Conservation (phyloP, 2,329 filamentous ascomycete genomes). For the Penicillium polonicum region DNA sequence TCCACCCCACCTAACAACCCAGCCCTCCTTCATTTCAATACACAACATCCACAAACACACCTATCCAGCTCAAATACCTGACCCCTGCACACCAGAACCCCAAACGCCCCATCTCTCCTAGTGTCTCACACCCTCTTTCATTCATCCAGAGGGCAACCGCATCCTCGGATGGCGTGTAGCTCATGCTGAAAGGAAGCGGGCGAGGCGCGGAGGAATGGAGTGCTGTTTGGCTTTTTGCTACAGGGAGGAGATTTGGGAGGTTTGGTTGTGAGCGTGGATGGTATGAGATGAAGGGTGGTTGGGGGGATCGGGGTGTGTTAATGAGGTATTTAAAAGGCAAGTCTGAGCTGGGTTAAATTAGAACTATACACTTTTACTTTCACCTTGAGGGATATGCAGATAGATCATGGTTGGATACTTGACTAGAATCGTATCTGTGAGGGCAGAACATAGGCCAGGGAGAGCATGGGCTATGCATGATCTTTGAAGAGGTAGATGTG, state of each 20-base stretch:
- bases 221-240: conserved; percentile 1
- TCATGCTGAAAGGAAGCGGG: conserved; percentile 2
- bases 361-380: neutral
- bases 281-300: conserved; percentile 1
- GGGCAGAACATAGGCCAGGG: too few relatives aligned
- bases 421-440: neutral
- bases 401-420: neutral
- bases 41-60: neutral
- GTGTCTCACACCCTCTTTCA: conserved; percentile 2
- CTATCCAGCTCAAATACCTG: neutral
- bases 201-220: neutral
- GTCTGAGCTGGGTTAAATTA: conserved; percentile 28
- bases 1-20: conserved; percentile 2
- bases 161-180: conserved; percentile 22
- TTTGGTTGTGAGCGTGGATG: neutral
- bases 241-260: neutral
- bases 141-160: conserved; percentile 21
- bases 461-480: neutral
- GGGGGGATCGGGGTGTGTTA: conserved; percentile 13
- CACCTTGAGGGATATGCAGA: neutral
- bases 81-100: neutral
- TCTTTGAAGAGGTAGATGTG: too few relatives aligned
- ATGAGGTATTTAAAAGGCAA: conserved; percentile 32
- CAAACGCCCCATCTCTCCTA: conserved; percentile 3
- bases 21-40: neutral